A percentile compares a stretch with the other conserved stretches of the same genome.
These are phyloP conservation scores for Stenocarpella maydis DNA, from an alignment of 2,329 filamentous ascomycete species.

Conservation along the genomic window DNA sequence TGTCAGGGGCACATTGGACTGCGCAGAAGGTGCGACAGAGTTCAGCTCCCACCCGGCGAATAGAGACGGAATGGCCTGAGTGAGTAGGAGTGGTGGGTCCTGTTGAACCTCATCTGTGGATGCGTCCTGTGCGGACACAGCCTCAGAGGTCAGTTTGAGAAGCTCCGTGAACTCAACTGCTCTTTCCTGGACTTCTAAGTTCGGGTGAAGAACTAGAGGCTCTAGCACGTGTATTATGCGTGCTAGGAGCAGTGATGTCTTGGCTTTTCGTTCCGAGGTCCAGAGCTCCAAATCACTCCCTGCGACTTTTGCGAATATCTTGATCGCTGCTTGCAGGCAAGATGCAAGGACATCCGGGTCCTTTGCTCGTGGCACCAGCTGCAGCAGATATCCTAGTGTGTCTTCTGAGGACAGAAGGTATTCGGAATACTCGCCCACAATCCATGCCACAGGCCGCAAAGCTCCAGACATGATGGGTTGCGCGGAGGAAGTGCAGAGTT, in stretches of 20 bases:
- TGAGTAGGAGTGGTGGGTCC: constrained; percentile 83
- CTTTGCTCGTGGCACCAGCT: constrained; percentile 65
- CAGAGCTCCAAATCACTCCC: constrained; percentile 71
- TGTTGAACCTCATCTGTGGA: constrained; percentile 61
- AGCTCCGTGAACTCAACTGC: constrained; percentile 93
- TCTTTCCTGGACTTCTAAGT: constrained; percentile 92
- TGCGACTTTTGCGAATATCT: constrained; percentile 80
- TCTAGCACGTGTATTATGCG: constrained; percentile 85
- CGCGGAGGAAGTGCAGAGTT: constrained; percentile 60
- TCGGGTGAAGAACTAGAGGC: constrained; percentile 80
- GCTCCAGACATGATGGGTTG: constrained; percentile 70
- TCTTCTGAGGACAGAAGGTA: constrained; percentile 75
- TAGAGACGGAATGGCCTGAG: constrained; percentile 87
- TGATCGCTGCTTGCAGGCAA: constrained; percentile 84
- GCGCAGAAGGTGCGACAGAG: constrained; percentile 83
- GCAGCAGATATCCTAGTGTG: constrained; percentile 77
- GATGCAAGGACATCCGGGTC: constrained; percentile 75
- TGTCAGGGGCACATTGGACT: constrained; percentile 85
- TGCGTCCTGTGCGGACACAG: constrained; percentile 71
- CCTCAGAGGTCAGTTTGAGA: constrained; percentile 86
- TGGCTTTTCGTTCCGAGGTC: constrained; percentile 77
- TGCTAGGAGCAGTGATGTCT: constrained; percentile 79
- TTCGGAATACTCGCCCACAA: constrained; percentile 87
- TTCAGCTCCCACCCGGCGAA: constrained; percentile 91
- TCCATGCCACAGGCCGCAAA: constrained; percentile 81